These are phyloP conservation scores for Bryoerythrophyllum caledonicum DNA, from an alignment of 225 moss, liverwort and hornwort species.

Conservation along the genomic window DNA sequence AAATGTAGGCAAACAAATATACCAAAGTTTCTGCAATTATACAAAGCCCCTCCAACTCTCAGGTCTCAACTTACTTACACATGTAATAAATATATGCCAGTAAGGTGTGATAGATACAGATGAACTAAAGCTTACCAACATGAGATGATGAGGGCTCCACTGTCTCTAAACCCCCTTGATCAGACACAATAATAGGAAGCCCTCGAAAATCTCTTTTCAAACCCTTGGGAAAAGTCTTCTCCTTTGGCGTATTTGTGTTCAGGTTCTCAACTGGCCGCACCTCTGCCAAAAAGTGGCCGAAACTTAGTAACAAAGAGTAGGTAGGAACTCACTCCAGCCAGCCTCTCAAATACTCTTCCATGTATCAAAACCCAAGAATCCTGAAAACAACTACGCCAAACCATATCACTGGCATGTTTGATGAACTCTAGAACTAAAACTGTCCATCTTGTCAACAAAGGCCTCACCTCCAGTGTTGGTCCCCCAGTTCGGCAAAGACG, in stretches of 20 bases:
- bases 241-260: slow-evolving; percentile 48
- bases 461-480: slow-evolving; percentile 45
- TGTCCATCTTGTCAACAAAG: neutral
- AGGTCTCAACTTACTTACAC: neutral
- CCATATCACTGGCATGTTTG: neutral
- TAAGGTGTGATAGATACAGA: slow-evolving; percentile 3
- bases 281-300: slow-evolving; percentile 43
- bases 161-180: slow-evolving; percentile 46
- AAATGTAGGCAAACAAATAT: neutral
- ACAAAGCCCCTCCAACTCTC: neutral
- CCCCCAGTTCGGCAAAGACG: slow-evolving; percentile 48
- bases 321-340: neutral
- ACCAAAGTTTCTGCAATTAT: neutral
- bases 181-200: slow-evolving; percentile 40
- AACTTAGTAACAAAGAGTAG: slow-evolving; percentile 36
- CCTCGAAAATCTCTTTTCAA: slow-evolving; percentile 45
- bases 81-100: neutral
- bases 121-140: slow-evolving; percentile 44
- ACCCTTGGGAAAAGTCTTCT: slow-evolving; percentile 49
- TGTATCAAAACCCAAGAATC: neutral
- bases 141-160: slow-evolving; percentile 60
- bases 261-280: slow-evolving; percentile 49
- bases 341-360: neutral
- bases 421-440: neutral
- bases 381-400: neutral